Evolutionary conservation across 2,329 filamentous ascomycete species (phyloP).

Genomic region (Arthroderma uncinatum): DNA sequence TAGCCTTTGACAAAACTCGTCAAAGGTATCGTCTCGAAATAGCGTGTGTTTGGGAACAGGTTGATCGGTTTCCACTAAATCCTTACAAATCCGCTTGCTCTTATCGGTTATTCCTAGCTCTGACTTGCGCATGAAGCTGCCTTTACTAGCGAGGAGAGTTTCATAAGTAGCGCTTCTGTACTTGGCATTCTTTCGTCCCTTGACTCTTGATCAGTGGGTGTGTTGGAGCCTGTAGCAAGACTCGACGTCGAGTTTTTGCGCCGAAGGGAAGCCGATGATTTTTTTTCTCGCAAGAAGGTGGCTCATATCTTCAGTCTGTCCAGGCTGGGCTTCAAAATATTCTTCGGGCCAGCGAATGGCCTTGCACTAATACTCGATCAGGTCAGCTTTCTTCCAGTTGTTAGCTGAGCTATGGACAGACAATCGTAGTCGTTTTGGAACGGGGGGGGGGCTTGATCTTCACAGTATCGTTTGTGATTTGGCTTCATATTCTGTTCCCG

Average conservation of each 20-base stretch:
- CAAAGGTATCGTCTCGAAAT: constrained; percentile 29
- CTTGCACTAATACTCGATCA: constrained; percentile 21
- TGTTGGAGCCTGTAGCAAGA: constrained; percentile 18
- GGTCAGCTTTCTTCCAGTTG: no score
- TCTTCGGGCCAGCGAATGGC: constrained; percentile 20
- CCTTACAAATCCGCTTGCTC: constrained; percentile 24
- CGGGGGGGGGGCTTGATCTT: no score
- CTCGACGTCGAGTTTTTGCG: constrained; percentile 22
- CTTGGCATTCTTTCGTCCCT: constrained; percentile 31
- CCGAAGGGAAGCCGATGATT: constrained; percentile 20
- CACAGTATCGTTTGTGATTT: no score
- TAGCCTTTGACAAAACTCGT: constrained; percentile 22
- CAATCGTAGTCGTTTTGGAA: no score
- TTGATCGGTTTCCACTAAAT: constrained; percentile 26
- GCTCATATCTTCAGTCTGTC: constrained; percentile 20
- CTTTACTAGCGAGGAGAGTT: constrained; percentile 30
- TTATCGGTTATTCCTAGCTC: constrained; percentile 21
- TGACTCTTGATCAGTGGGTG: constrained; percentile 32
- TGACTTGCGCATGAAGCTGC: constrained; percentile 32
- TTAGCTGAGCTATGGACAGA: no score
- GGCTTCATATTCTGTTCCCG: no score
- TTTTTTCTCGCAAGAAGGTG: constrained; percentile 25
- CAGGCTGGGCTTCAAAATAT: constrained; percentile 17
- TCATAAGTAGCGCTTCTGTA: constrained; percentile 30
- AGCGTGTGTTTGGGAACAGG: constrained; percentile 23